Base-by-base conservation (phyloP, 2,329 filamentous ascomycete species). In the Emydomyces testavorans region DNA sequence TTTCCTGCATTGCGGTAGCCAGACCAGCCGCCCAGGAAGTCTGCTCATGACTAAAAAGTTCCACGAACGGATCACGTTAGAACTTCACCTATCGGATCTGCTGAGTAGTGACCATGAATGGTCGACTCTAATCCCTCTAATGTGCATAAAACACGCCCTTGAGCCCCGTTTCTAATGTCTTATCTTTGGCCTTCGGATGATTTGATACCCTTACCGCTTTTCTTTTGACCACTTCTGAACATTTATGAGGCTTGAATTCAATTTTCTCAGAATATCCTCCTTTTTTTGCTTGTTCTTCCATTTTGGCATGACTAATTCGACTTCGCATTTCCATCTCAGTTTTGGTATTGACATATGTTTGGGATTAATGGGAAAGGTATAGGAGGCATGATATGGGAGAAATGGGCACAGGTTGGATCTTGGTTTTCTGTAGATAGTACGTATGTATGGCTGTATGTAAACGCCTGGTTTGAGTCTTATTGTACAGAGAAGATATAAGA, bases 1-100 rank as follows among this genome's bases (percentile, higher is more conserved):
- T 51, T 54, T 31, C 52, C 52, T 15, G 29, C 23, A 37, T 20
- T 54, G 13, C 38, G 51, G 40, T 53, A 45, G 32, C 16, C 16
- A 40, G 11, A 26, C 15, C 18, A 21, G 15, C 39, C 24, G 43
- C 10, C 20, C n/a, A n/a, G n/a, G n/a, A n/a, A n/a, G n/a, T n/a
- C n/a, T n/a, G n/a, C n/a, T n/a, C n/a, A n/a, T n/a, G n/a, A n/a
- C n/a, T n/a, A 28, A 6, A 28, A 28, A 28, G 26, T 28, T 11
- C 11, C 26, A 11, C 26, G 6, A 28, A 28, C 26, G 26, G 26
- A 28, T n/a, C n/a, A 28, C 11, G 26, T 11, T 28, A 28, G 26
- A 28, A n/a, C n/a, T n/a, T n/a, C n/a, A n/a, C n/a, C n/a, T n/a
- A n/a, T n/a, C n/a, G n/a, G n/a, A n/a, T n/a, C n/a, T n/a, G n/a